Base-by-base conservation (phyloP, 495 filamentous ascomycete genomes). In the Thermochaetoides thermophila region DNA sequence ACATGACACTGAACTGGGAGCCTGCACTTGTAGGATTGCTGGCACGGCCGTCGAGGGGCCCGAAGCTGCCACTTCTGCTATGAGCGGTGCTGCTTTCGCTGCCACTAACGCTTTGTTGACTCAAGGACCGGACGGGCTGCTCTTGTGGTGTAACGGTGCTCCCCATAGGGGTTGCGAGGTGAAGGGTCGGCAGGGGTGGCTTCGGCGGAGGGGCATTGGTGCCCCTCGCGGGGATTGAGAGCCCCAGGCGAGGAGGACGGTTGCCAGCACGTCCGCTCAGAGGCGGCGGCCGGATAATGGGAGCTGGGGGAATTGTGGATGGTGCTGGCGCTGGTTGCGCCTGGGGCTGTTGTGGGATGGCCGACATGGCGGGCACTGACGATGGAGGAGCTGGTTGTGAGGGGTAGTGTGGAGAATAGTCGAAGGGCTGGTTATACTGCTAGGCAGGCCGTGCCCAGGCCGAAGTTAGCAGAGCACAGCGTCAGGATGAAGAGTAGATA, bases 91-190 rank as follows among this genome's bases (percentile, higher is more conserved):
- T 73, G 44, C 64, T 69, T 44, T 74, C 75, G 50, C 78, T 83
- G 20, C 81, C 79, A 48, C 80, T 81, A 19, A 74, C 67, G 7
- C 75, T 61, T 52, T 76, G 46, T 57, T 55, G 68, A 52, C 46
- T 66, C 59, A 50, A 42, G 4, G 45, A 40, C 29, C 44, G 56
- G 37, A 46, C 50, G 43, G 48, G 49, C 11, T 66, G 69, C 39
- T 69, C 71, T 39, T 78, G 73, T 5, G 81, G 76, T 21, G 72
- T 71, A 35, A 67, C 59, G 39, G 64, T 72, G 57, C 71, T 81
- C 25, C 82, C 81, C 76, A 80, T 81, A 10, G 85, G 85, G 9
- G 84, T 93, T 5, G 81, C 80, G 17, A 94, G 64, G 43, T 78
- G 76, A 12, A 94, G 68, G 31, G 72, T 68, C 11, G 84, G 85